A percentile compares a stretch with the other conserved stretches of the same genome.
Evolutionary conservation across 2,329 filamentous ascomycete species (phyloP).

Genomic region (Trichoderma sp.): DNA sequence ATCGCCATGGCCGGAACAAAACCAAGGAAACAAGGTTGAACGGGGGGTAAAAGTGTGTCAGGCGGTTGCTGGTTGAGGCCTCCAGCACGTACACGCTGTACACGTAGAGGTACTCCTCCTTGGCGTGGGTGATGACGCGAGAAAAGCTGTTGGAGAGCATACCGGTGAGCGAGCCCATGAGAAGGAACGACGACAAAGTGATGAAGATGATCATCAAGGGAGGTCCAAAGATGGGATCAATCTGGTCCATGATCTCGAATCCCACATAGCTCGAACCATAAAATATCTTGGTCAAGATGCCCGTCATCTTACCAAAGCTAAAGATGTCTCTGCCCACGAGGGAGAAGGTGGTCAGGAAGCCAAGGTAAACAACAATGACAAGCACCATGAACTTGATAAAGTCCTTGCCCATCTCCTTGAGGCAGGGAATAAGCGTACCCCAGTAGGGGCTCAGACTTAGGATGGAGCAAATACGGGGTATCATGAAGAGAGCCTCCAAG

Average conservation of each 20-base stretch:
- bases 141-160: conserved; percentile 76
- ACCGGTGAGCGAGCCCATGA: conserved; percentile 77
- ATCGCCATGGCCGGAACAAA: conserved; percentile 69
- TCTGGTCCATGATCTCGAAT: conserved; percentile 66
- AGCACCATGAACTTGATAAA: conserved; percentile 83
- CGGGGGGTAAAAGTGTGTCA: conserved; percentile 70
- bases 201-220: conserved; percentile 73
- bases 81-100: conserved; percentile 67
- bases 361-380: conserved; percentile 79
- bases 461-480: conserved; percentile 85
- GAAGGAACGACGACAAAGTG: conserved; percentile 73
- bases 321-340: conserved; percentile 72
- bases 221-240: conserved; percentile 60
- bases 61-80: conserved; percentile 66
- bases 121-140: conserved; percentile 62
- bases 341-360: conserved; percentile 85
- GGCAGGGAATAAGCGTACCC: conserved; percentile 83
- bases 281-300: conserved; percentile 78
- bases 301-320: conserved; percentile 67
- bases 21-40: conserved; percentile 74
- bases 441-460: conserved; percentile 88
- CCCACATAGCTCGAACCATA: conserved; percentile 76
- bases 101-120: conserved; percentile 78
- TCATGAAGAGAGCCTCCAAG: conserved; percentile 84
- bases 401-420: conserved; percentile 93